Conservation (phyloP, 345 rosid genomes). For the Hibiscus mutabilis region DNA sequence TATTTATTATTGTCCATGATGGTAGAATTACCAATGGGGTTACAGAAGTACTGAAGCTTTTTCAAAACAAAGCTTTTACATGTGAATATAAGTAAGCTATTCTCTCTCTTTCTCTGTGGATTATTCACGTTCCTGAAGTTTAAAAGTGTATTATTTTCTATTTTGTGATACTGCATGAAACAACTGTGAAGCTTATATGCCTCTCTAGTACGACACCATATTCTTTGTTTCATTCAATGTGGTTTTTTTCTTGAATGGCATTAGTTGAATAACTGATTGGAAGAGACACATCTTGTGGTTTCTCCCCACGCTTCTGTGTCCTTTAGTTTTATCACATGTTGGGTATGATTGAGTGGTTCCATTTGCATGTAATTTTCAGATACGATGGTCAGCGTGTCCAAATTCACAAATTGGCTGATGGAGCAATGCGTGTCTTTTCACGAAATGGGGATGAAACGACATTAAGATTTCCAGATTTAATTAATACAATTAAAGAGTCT, state of each 20-base stretch:
- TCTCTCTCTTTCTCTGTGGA: conserved; percentile 3
- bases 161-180: not conserved
- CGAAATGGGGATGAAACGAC: conserved; percentile 91
- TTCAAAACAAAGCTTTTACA: conserved; percentile 65
- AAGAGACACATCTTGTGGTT: not conserved
- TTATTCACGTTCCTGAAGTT: not conserved
- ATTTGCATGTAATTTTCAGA: conserved; percentile 31
- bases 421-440: conserved; percentile 62
- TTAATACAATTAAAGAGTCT: conserved; percentile 44
- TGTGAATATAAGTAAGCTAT: conserved; percentile 79
- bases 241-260: not conserved
- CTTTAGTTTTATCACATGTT: conserved; percentile 7
- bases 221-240: not conserved
- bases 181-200: not conserved
- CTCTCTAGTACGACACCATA: not conserved
- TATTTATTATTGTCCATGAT: conserved; percentile 9
- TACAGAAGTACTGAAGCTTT: conserved; percentile 45
- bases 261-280: not conserved
- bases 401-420: conserved; percentile 62
- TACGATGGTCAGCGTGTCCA: conserved; percentile 96
- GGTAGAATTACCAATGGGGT: conserved; percentile 72
- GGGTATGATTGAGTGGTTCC: conserved; percentile 3
- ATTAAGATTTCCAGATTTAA: conserved; percentile 67
- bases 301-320: not conserved
- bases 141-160: not conserved